Conservation (phyloP, 2,329 filamentous ascomycete genomes). For the Cytospora chrysosperma region DNA sequence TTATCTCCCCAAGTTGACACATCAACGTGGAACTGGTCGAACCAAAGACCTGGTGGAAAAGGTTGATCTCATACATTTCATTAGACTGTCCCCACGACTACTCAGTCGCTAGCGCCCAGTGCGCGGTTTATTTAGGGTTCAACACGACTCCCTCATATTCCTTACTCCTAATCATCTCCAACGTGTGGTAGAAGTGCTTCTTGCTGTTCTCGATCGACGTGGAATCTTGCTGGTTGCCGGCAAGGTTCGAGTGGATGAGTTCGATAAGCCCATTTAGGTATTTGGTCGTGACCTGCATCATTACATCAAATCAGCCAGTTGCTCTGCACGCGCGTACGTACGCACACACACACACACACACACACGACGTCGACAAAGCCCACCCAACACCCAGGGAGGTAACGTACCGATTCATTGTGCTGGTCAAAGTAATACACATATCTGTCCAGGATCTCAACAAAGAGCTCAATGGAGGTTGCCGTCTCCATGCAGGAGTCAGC, state of each 20-base stretch:
- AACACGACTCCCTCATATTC: constrained; percentile 92
- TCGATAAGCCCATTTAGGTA: constrained; percentile 98
- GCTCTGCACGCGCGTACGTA: background rate
- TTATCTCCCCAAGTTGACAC: background rate
- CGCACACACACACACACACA: no score
- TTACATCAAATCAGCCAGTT: background rate
- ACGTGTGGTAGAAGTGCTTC: constrained; percentile 90
- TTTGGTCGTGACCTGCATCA: constrained; percentile 75
- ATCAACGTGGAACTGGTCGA: background rate
- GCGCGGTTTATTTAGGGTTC: constrained; percentile 48
- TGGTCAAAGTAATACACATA: constrained; percentile 99
- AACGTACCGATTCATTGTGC: constrained; percentile 84
- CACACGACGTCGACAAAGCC: background rate
- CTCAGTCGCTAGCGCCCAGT: background rate
- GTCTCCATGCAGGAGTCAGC: constrained; percentile 99
- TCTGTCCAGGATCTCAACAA: constrained; percentile 96
- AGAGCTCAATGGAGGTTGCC: constrained; percentile 92
- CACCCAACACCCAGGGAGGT: no score
- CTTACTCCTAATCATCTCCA: constrained; percentile 88
- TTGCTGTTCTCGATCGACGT: constrained; percentile 83
- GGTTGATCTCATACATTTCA: background rate
- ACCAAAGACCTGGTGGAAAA: background rate
- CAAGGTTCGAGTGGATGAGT: constrained; percentile 93
- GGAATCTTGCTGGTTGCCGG: constrained; percentile 78
- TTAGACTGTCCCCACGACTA: background rate